Base-by-base conservation (phyloP, 2,329 filamentous ascomycete species). In the Elsinoe australis region DNA sequence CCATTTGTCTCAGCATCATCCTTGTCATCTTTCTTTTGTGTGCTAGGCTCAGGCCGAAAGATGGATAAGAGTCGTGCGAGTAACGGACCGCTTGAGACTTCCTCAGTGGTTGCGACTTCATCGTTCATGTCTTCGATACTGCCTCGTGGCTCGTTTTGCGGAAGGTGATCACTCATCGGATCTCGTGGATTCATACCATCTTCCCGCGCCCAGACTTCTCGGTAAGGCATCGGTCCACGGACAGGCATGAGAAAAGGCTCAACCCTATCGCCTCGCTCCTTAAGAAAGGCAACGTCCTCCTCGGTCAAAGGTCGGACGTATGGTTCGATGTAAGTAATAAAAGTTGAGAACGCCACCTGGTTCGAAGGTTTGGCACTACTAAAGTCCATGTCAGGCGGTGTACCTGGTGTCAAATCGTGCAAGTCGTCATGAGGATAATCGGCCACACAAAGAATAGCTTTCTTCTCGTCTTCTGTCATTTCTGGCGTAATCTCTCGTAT, bases 311-410 rank as follows among this genome's bases (percentile, higher is more conserved):
- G 81, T 4, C 90, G 80, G 55, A 95, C 92, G 68, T 86, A 96
- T 0, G 89, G 87, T 54, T 98, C 92, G 48, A 94, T 78, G 61
- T 92, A 95, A 4, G 85, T 82, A n/a, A 85, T 83, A 65, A 98
- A 98, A 1, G 90, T 95, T 49, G 80, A 84, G 55, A 92, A 92
- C 63, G 85, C 89, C 64, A 96, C 92, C 70, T 98, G 92, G 59
- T 90, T 94, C 15, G 83, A 82, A 4, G 90, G 88, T 63, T 96
- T 98, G 26, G 87, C 84, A 61, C 80, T 94, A 62, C 87, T 95
- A 60, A 95, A 96, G 68, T 98, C 92, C 63, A 87, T 88, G 65
- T 96, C 89, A 1, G 92, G 90, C 1, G 89, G 85, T 31, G 85
- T 82, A 39, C 92, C 92, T 8, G 90, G 85, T 54, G 94, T 94